phyloP scores from a whole-genome alignment of 495 filamentous ascomycete species.

The Hypoxylon subgilvum region DNA sequence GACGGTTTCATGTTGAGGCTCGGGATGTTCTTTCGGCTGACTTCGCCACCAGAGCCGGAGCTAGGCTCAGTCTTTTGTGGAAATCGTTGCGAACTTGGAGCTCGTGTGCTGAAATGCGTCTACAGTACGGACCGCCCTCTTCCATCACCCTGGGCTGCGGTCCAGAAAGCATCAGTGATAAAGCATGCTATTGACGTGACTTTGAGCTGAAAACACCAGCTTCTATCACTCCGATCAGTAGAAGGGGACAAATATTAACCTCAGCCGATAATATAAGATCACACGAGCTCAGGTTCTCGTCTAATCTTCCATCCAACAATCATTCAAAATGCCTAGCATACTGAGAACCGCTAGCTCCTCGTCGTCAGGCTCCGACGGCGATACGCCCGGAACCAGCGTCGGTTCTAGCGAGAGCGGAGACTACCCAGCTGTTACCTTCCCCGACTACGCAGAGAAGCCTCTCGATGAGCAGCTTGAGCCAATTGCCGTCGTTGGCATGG shows the following conservation, averaged over 20 bases:
- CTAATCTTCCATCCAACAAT: background rate
- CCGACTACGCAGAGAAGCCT: slow-evolving; percentile 7
- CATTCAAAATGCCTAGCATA: background rate
- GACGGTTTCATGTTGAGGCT: no score
- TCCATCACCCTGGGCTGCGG: background rate
- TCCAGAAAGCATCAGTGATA: background rate
- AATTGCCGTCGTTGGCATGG: slow-evolving; percentile 56
- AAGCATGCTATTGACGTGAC: background rate
- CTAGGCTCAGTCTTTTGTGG: no score
- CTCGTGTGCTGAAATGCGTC: background rate
- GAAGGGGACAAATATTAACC: background rate
- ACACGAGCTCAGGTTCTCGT: slow-evolving; percentile 4
- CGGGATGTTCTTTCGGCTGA: no score
- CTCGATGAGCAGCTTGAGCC: slow-evolving; percentile 40
- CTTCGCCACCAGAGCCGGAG: no score
- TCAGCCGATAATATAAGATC: background rate
- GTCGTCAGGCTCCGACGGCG: slow-evolving; percentile 5
- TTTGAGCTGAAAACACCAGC: background rate
- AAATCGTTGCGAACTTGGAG: background rate
- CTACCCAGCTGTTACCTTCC: slow-evolving; percentile 5
- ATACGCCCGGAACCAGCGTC: slow-evolving; percentile 4
- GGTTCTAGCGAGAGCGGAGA: background rate
- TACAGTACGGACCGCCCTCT: slow-evolving; percentile 1
- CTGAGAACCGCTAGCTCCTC: background rate
- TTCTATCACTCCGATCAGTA: background rate